These are phyloP conservation scores for Scenedesmus sp. DNA, from an alignment of 163 green algal species.

Conservation along the genomic window DNA sequence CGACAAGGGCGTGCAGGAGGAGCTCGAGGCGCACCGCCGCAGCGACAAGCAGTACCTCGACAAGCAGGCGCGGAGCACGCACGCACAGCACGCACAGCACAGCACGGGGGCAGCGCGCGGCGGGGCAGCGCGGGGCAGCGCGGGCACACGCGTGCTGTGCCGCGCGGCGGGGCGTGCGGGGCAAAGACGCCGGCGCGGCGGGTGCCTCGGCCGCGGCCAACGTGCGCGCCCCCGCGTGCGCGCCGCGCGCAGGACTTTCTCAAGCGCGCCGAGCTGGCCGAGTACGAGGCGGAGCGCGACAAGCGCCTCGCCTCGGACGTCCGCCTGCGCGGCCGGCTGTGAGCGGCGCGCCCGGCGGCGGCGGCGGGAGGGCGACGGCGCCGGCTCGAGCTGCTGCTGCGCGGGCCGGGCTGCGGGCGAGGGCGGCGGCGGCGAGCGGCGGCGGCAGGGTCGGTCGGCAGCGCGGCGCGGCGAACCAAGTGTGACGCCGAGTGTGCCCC, in stretches of 20 bases:
- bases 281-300: conserved; percentile 94
- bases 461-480: too few species aligned
- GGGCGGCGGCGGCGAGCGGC: too few species aligned
- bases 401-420: too few species aligned
- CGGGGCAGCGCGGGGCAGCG: too few species aligned
- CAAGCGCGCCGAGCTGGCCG: conserved; percentile 79
- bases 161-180: too few species aligned
- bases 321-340: conserved; percentile 79
- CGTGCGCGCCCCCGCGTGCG: background rate
- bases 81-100: background rate
- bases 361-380: too few species aligned
- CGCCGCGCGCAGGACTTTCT: conserved; percentile 83
- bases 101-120: conserved; percentile 1
- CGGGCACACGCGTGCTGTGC: background rate
- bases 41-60: conserved; percentile 74
- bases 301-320: conserved; percentile 75
- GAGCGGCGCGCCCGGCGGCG: background rate
- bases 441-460: too few species aligned
- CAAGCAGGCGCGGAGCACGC: conserved; percentile 50
- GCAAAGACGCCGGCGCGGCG: background rate
- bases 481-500: too few species aligned
- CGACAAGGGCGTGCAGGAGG: conserved; percentile 75
- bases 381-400: too few species aligned
- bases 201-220: background rate
- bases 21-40: conserved; percentile 89